Percentiles rank a stretch among this genome's conserved stretches.
Evolutionary conservation across 495 filamentous ascomycete species (phyloP).

Genomic region (Collariella sp.): DNA sequence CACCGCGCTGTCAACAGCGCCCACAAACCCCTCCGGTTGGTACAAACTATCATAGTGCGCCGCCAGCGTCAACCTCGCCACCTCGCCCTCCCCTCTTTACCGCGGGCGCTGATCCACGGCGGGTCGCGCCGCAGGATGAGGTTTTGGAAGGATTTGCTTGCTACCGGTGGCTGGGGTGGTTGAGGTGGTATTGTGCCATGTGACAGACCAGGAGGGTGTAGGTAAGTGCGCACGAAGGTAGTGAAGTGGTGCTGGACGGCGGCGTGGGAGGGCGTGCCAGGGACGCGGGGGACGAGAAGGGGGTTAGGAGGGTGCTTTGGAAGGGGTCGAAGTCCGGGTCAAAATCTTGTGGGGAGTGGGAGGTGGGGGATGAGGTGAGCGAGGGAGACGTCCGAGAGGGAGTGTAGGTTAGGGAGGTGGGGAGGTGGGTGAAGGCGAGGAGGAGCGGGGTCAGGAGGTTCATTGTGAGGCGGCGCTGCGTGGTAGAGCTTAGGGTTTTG

Average conservation of each 20-base stretch:
- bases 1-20: conserved; percentile 85
- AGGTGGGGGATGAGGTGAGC: not conserved
- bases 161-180: conserved; percentile 65
- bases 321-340: conserved; percentile 74
- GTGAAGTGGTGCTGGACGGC: conserved; percentile 69
- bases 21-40: conserved; percentile 79
- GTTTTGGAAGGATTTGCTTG: conserved; percentile 67
- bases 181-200: conserved; percentile 78
- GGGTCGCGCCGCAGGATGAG: conserved; percentile 85
- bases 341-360: not conserved
- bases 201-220: conserved; percentile 68
- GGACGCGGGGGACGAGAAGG: conserved; percentile 87
- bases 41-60: conserved; percentile 92
- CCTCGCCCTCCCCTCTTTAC: conserved; percentile 47
- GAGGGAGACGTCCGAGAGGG: conserved; percentile 8
- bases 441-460: not conserved
- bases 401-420: conserved; percentile 4
- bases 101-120: conserved; percentile 53
- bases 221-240: conserved; percentile 61
- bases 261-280: conserved; percentile 60
- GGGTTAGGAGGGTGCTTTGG: conserved; percentile 60
- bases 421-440: not conserved
- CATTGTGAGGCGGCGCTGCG: not conserved
- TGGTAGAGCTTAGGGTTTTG: not conserved
- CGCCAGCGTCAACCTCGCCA: conserved; percentile 73